Percentiles rank a stretch among this genome's conserved stretches.
These are phyloP conservation scores for Ceratocystis diversiconidia DNA, from an alignment of 2,329 filamentous ascomycete genomes.

Conservation along the genomic window DNA sequence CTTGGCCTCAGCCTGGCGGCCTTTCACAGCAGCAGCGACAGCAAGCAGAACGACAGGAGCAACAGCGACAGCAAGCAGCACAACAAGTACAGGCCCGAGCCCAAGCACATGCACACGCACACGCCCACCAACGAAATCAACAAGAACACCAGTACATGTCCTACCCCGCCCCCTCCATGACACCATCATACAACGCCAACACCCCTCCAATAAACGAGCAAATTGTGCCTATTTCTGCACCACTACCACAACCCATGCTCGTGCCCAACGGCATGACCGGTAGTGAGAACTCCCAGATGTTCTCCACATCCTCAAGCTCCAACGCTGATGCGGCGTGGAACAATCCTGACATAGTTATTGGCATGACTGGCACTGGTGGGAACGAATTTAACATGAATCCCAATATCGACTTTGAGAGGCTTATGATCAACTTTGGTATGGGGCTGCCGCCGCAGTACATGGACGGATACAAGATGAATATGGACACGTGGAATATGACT, in stretches of 20 bases:
- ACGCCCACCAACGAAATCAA: background rate
- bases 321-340: background rate
- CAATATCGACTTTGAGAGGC: constrained; percentile 18
- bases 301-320: background rate
- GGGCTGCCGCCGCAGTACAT: constrained; percentile 16
- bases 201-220: background rate
- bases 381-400: constrained; percentile 1
- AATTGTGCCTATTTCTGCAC: background rate
- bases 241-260: background rate
- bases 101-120: background rate
- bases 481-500: constrained; percentile 4
- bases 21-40: constrained; percentile 4
- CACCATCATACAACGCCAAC: background rate
- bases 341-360: background rate
- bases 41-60: background rate
- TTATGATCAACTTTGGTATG: constrained; percentile 18
- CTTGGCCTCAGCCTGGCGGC: background rate
- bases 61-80: constrained; percentile 1
- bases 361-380: background rate
- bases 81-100: background rate
- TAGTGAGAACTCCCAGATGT: background rate
- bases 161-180: background rate
- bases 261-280: background rate
- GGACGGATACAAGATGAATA: constrained; percentile 14
- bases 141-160: background rate